A percentile compares a stretch with the other conserved stretches of the same genome.
These are phyloP conservation scores for Lunularia cruciata DNA, from an alignment of 225 moss, liverwort and hornwort genomes.

Conservation along the genomic window DNA sequence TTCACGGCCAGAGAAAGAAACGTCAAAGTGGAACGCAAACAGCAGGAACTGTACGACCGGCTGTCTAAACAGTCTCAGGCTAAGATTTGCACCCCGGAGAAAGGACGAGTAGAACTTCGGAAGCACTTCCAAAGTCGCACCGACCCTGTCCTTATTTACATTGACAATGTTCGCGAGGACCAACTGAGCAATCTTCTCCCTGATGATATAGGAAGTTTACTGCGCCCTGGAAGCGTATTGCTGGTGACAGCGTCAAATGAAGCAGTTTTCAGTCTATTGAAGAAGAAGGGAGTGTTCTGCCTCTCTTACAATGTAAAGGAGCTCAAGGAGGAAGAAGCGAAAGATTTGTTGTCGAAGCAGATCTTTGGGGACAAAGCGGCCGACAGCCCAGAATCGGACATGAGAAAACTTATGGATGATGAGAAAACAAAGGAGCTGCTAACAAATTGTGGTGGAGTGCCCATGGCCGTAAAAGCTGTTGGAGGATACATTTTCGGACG, in stretches of 20 bases:
- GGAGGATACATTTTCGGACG: not conserved
- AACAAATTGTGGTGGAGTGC: not conserved
- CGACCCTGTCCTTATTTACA: not conserved
- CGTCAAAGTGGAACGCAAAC: not conserved
- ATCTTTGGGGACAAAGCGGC: not conserved
- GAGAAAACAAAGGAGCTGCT: not conserved
- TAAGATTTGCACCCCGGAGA: too few relatives aligned
- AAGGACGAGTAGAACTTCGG: not conserved
- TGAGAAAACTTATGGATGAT: not conserved
- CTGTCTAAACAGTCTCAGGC: too few relatives aligned
- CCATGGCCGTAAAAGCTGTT: not conserved
- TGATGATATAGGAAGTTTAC: not conserved
- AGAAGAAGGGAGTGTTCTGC: not conserved
- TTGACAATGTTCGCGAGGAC: not conserved
- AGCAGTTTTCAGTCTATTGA: not conserved
- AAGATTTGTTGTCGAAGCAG: not conserved
- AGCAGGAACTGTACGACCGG: not conserved
- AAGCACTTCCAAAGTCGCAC: not conserved
- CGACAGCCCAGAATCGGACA: not conserved
- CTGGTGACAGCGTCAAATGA: constrained; percentile 10
- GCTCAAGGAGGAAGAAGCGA: not conserved
- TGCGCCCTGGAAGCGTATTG: constrained; percentile 2
- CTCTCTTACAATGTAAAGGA: not conserved
- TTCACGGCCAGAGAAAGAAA: not conserved
- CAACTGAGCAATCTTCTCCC: not conserved